phyloP scores from a whole-genome alignment of 805 yeast species.

The Yarrowia divulgata region DNA sequence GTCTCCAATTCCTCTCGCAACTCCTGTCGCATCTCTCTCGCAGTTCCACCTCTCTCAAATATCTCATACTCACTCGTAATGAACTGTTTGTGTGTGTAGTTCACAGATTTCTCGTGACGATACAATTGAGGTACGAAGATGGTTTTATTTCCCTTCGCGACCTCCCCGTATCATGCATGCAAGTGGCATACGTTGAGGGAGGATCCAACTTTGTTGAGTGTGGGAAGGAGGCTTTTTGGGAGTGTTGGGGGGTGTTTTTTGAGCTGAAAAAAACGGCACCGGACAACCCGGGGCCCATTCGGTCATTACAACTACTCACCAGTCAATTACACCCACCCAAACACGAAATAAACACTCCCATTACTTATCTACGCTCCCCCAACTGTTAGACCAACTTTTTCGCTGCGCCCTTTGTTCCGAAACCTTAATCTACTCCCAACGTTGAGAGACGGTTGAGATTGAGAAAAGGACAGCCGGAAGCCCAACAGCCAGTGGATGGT shows the following conservation, averaged over 20 bases:
- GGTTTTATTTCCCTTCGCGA: slow-evolving; percentile 23
- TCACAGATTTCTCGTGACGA: slow-evolving; percentile 10
- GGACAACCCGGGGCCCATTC: neutral
- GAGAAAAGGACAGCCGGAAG: slow-evolving; percentile 23
- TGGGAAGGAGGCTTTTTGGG: neutral
- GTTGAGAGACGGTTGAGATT: slow-evolving; percentile 28
- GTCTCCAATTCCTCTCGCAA: neutral
- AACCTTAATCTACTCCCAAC: slow-evolving; percentile 20
- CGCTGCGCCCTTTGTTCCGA: slow-evolving; percentile 23
- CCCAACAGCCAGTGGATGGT: neutral
- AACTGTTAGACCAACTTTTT: slow-evolving; percentile 20
- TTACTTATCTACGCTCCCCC: neutral
- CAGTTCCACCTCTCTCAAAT: neutral
- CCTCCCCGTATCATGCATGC: slow-evolving; percentile 30
- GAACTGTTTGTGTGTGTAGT: slow-evolving; percentile 14
- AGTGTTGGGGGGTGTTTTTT: neutral
- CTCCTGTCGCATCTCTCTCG: neutral
- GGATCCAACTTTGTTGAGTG: slow-evolving; percentile 38
- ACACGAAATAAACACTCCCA: neutral
- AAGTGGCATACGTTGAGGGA: slow-evolving; percentile 35
- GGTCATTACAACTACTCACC: no score
- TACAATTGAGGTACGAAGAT: slow-evolving; percentile 10
- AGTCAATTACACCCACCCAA: no score
- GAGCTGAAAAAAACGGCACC: neutral
- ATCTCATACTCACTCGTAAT: slow-evolving; percentile 11